Percentiles rank a stretch among this genome's conserved stretches.
These are phyloP conservation scores for Gloeopeniophorella convolvens DNA, from an alignment of 768 basidiomycete genomes.

Conservation along the genomic window DNA sequence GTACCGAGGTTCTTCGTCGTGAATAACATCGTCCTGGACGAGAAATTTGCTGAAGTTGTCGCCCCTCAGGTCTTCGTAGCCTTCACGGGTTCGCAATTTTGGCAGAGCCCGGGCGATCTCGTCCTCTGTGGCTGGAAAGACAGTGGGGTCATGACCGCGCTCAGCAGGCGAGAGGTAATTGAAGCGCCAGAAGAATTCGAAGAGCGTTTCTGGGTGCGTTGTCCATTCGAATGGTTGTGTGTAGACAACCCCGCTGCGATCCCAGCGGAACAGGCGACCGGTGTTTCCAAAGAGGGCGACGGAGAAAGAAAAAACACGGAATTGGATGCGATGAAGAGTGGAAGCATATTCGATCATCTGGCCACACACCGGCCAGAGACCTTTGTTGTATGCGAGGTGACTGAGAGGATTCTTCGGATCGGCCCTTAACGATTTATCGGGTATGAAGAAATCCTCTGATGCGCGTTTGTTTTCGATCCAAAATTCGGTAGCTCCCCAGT, in stretches of 20 bases:
- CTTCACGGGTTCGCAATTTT: no score
- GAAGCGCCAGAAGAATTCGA: conserved; percentile 6
- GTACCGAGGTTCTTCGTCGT: no score
- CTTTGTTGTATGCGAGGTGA: no score
- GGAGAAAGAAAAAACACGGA: background rate
- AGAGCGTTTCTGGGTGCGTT: background rate
- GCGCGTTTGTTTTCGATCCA: no score
- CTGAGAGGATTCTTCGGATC: no score
- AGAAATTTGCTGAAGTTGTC: background rate
- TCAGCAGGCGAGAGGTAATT: background rate
- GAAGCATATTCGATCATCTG: no score
- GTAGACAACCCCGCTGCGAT: background rate
- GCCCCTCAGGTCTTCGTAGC: background rate
- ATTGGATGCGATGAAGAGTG: no score
- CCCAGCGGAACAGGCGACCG: background rate
- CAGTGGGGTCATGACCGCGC: background rate
- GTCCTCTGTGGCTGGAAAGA: background rate
- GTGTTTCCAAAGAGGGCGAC: background rate
- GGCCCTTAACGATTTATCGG: no score
- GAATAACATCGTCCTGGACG: no score
- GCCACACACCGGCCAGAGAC: no score
- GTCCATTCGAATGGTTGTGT: background rate
- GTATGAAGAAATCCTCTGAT: no score
- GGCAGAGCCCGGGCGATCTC: background rate
- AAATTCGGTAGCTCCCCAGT: no score